Conservation (phyloP, 2,329 filamentous ascomycete genomes). For the Aspergillus pseudoviridinutans region DNA sequence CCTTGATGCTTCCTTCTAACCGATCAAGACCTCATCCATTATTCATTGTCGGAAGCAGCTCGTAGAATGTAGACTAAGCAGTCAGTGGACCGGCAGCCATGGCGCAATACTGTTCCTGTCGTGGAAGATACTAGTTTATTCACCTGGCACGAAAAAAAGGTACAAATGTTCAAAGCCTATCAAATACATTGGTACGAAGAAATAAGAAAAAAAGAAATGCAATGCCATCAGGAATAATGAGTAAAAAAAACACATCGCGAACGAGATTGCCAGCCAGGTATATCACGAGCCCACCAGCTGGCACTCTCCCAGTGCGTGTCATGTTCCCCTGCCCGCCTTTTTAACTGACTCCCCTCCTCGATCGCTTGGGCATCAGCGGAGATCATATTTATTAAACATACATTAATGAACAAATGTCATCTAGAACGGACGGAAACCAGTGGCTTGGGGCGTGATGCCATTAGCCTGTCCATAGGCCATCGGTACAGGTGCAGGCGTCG, state of each 20-base stretch:
- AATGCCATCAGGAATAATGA: slow-evolving; percentile 1
- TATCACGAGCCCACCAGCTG: slow-evolving; percentile 1
- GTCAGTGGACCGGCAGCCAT: too few species aligned
- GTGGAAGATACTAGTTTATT: background rate
- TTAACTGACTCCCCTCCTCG: slow-evolving; percentile 2
- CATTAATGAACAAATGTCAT: slow-evolving; percentile 10
- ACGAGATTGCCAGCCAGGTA: slow-evolving; percentile 16
- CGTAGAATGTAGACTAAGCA: background rate
- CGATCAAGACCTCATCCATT: background rate
- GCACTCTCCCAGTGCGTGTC: background rate
- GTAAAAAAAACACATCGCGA: background rate
- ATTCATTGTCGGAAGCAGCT: background rate
- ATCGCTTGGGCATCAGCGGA: background rate
- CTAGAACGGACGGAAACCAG: slow-evolving; percentile 63
- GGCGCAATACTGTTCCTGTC: background rate
- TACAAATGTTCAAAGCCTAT: slow-evolving; percentile 12
- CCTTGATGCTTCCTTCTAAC: background rate
- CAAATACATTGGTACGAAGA: slow-evolving; percentile 21
- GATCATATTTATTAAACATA: background rate
- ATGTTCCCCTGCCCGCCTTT: background rate
- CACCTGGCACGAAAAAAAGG: slow-evolving; percentile 6
- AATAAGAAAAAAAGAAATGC: slow-evolving; percentile 9
- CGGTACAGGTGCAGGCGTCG: slow-evolving; percentile 55
- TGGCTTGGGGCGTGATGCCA: slow-evolving; percentile 84
- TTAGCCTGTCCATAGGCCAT: slow-evolving; percentile 75